phyloP scores from a whole-genome alignment of 768 basidiomycete species.

The Trametes villosa region DNA sequence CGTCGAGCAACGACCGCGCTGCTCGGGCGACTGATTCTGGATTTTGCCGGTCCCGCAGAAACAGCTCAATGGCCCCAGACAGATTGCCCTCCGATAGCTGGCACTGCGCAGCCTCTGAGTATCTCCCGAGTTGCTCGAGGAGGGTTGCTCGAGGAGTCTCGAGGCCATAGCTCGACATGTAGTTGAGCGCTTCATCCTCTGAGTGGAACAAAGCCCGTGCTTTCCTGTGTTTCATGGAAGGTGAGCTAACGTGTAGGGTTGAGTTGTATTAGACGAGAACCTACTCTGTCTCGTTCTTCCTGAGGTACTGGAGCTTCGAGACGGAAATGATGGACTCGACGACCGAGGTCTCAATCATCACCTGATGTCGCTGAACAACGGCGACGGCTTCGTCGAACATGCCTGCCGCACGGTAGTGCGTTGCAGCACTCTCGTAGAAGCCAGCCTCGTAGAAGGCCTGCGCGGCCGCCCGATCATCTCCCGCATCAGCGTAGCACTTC shows the following conservation, averaged over 20 bases:
- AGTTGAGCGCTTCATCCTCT: slow-evolving; percentile 56
- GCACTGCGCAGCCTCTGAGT: slow-evolving; percentile 54
- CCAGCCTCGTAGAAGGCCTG: slow-evolving; percentile 21
- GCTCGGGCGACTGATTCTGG: slow-evolving; percentile 40
- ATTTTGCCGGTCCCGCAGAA: slow-evolving; percentile 37
- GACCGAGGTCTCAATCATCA: slow-evolving; percentile 37
- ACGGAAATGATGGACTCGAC: slow-evolving; percentile 45
- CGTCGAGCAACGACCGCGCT: slow-evolving; percentile 42
- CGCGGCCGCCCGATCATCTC: slow-evolving; percentile 32
- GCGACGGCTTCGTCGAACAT: slow-evolving; percentile 58
- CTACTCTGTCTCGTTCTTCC: slow-evolving; percentile 36
- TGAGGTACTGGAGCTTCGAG: slow-evolving; percentile 51
- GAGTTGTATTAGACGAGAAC: slow-evolving; percentile 34
- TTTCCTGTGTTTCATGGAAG: too few relatives aligned
- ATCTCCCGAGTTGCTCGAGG: slow-evolving; percentile 45
- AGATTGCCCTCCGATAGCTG: slow-evolving; percentile 51
- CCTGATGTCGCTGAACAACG: slow-evolving; percentile 43
- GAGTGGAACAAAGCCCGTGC: slow-evolving; percentile 51
- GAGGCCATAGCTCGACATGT: slow-evolving; percentile 56
- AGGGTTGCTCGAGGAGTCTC: slow-evolving; percentile 51
- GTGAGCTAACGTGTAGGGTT: too few relatives aligned
- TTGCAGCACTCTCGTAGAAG: slow-evolving; percentile 48
- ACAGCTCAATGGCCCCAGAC: slow-evolving; percentile 50
- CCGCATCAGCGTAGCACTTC: slow-evolving; percentile 32
- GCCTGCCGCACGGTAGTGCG: slow-evolving; percentile 51